Evolutionary conservation across 208 protist species (phyloP), one percentile per base, ranked within the genome.

Genomic region (Pavlovales sp.): DNA sequence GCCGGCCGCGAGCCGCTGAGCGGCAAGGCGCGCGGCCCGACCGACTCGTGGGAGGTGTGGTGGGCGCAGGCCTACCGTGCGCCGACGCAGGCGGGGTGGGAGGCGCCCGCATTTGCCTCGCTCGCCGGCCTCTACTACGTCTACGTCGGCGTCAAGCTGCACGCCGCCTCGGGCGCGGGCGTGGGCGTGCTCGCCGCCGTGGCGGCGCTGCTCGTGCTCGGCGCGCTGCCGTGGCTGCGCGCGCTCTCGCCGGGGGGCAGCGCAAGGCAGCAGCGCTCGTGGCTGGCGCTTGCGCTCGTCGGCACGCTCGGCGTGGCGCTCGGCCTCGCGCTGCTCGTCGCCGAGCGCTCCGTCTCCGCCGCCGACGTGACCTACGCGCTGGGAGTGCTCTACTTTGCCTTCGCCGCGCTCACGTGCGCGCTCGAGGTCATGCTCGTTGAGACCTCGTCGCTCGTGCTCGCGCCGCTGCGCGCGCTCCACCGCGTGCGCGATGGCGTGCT

Each of bases 21-120:
- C 57, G 57, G 57, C 57, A 28, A 10, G 57, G 22, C 22, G 22
- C 22, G 22, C 22, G 5, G 22, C 22, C 57, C 18, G 22, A n/a
- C 77, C 4, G 37, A n/a, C 40, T n/a, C 26, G 26, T 81, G 77
- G 77, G 77, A 81, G 77, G 41, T 5, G 41, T 81, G 77, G 77
- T 81, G 37, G 34, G 77, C 36, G 40, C 37, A 44, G 28, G 7
- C 37, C 26, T 30, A 81, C 77, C 11, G 0, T 10, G 11, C 36
- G 38, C 77, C 77, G 5, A n/a, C 77, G 41, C 37, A 84, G 20
- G 79, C 79, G 77, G 77, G 34, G 18, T 84, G 79, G 79, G 41
- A 84, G 37, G 39, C 39, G 79, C 42, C 18, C 5, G 39, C 26
- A 8, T 30, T 26, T 2, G 30, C 0, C 42, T 37, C 41, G 36